Percentiles rank a stretch among this genome's conserved stretches.
Evolutionary conservation across 2,329 filamentous ascomycete genomes (phyloP).

Genomic region (Aspergillus novoparasiticus): DNA sequence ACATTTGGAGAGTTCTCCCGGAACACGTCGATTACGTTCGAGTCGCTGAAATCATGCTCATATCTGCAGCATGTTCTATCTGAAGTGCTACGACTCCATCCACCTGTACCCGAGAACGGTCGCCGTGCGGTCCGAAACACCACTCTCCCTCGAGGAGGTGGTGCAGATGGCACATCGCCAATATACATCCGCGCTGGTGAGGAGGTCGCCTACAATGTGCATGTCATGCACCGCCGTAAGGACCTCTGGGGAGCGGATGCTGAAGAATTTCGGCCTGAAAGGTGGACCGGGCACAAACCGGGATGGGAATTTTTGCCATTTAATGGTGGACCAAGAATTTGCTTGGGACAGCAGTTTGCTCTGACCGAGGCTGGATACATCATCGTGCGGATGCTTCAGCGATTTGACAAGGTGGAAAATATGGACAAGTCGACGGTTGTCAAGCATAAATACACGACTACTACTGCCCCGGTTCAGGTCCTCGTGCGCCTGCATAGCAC

Average conservation of each 20-base stretch:
- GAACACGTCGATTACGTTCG: neutral
- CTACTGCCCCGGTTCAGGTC: slow-evolving; percentile 1
- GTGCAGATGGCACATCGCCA: neutral
- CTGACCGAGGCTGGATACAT: neutral
- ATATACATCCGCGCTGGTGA: neutral
- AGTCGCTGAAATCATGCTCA: neutral
- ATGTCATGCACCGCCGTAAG: neutral
- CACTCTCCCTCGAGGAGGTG: neutral
- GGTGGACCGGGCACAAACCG: neutral
- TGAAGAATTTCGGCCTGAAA: neutral
- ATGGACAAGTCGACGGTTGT: neutral
- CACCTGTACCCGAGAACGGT: neutral
- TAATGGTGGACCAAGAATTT: neutral
- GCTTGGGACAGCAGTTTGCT: neutral
- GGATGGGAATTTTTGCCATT: neutral
- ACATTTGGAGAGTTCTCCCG: neutral
- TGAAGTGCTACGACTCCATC: neutral
- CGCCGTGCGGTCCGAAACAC: neutral
- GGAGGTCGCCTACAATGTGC: neutral
- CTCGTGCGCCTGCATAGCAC: neutral
- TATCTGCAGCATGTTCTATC: neutral
- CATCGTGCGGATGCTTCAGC: neutral
- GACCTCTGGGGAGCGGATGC: neutral
- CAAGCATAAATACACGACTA: neutral
- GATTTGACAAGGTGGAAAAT: neutral